These are phyloP conservation scores for Talaromyces wortmannii DNA, from an alignment of 495 filamentous ascomycete genomes.

Conservation along the genomic window DNA sequence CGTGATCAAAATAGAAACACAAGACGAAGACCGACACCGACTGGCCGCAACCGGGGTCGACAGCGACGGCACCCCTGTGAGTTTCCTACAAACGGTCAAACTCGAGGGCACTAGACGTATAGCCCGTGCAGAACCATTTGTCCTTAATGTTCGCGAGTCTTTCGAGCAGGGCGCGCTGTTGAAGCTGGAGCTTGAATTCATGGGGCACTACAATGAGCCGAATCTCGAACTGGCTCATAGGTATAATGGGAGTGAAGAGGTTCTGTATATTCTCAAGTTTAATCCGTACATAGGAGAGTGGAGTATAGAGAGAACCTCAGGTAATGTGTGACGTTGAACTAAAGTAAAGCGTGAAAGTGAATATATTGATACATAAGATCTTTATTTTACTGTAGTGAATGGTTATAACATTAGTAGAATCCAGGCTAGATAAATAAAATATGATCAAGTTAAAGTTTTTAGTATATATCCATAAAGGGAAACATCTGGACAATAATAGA, in stretches of 20 bases:
- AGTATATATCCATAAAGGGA: no score
- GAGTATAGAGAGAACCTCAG: neutral
- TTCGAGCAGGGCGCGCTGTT: neutral
- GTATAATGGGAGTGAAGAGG: neutral
- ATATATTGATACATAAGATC: no score
- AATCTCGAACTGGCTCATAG: constrained; percentile 5
- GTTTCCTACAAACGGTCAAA: constrained; percentile 7
- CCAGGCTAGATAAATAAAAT: no score
- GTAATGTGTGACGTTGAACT: no score
- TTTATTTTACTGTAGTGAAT: no score
- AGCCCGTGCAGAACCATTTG: constrained; percentile 6
- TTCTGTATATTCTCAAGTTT: constrained; percentile 1
- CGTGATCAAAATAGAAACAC: constrained; percentile 15
- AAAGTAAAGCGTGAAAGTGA: no score
- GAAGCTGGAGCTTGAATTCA: constrained; percentile 1
- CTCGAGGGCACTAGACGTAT: constrained; percentile 5
- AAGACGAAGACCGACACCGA: constrained; percentile 1
- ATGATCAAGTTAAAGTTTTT: no score
- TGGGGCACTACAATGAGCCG: constrained; percentile 3
- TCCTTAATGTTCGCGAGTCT: neutral
- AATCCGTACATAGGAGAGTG: neutral
- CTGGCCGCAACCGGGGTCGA: constrained; percentile 5
- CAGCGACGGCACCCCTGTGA: constrained; percentile 5
- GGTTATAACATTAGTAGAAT: no score
- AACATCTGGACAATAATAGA: no score